Evolutionary conservation across 1,284 basidiomycete genomes (phyloP).

Genomic region (Rhodotorula sp.): DNA sequence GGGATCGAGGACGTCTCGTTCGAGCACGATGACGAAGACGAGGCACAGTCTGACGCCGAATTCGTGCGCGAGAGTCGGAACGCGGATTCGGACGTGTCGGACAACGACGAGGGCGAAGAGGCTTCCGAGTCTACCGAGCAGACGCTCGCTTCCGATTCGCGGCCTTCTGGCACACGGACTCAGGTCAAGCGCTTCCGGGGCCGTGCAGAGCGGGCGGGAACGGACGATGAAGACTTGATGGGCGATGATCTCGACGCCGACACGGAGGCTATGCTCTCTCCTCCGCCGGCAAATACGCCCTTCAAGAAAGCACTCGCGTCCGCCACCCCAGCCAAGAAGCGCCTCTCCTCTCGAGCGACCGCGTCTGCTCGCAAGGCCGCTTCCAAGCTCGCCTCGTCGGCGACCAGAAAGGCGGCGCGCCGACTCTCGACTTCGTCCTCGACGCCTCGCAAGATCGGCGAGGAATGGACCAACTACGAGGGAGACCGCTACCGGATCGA

Average conservation of each 20-base stretch:
- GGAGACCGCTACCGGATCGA: constrained; percentile 31
- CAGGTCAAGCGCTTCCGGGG: constrained; percentile 28
- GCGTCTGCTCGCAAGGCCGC: constrained; percentile 8
- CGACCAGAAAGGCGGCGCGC: not conserved
- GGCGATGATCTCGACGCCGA: constrained; percentile 23
- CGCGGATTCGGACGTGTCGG: constrained; percentile 31
- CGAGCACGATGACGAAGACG: not conserved
- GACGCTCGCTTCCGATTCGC: not conserved
- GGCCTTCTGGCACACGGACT: not conserved
- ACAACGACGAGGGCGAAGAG: constrained; percentile 5
- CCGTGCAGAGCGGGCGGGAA: constrained; percentile 4
- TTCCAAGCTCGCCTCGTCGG: not conserved
- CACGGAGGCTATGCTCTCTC: constrained; percentile 4
- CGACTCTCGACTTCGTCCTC: not conserved
- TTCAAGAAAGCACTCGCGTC: constrained; percentile 9
- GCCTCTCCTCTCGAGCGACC: constrained; percentile 8
- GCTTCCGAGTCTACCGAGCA: not conserved
- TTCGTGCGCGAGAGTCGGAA: constrained; percentile 3
- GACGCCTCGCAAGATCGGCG: constrained; percentile 14
- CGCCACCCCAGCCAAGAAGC: constrained; percentile 9
- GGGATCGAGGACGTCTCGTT: constrained; percentile 15
- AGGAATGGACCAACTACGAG: constrained; percentile 37
- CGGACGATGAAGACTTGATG: constrained; percentile 34
- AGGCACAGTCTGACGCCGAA: not conserved
- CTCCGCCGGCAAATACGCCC: not conserved